A percentile compares a stretch with the other conserved stretches of the same genome.
Evolutionary conservation across 768 basidiomycete species (phyloP).

Genomic region (Termitomyces bulborhizus): DNA sequence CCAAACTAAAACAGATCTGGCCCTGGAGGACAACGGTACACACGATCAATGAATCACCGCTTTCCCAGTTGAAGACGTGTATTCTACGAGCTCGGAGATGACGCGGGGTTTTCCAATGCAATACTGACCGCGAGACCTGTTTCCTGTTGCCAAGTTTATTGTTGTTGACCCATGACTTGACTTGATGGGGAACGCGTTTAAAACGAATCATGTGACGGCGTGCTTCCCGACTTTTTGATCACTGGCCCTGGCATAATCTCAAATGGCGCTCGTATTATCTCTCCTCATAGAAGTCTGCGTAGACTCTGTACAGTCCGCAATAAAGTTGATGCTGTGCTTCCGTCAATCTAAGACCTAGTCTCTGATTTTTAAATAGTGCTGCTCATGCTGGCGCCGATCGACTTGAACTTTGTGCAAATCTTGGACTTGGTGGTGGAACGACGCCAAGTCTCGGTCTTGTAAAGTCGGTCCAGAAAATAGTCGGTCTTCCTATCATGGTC

Average conservation of each 20-base stretch:
- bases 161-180: too few relatives aligned
- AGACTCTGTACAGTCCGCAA: conserved; percentile 69
- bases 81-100: too few relatives aligned
- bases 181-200: too few relatives aligned
- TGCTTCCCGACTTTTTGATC: neutral
- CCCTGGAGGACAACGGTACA: too few relatives aligned
- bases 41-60: too few relatives aligned
- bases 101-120: too few relatives aligned
- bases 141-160: too few relatives aligned
- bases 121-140: too few relatives aligned
- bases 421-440: conserved; percentile 71
- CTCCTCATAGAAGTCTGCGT: conserved; percentile 61
- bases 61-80: too few relatives aligned
- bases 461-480: conserved; percentile 43
- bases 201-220: neutral
- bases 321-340: conserved; percentile 36
- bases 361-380: conserved; percentile 40
- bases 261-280: conserved; percentile 13
- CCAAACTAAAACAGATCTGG: too few relatives aligned
- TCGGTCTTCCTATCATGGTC: conserved; percentile 66
- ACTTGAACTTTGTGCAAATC: conserved; percentile 70
- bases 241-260: neutral
- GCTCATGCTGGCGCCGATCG: conserved; percentile 66
- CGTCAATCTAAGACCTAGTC: conserved; percentile 9
- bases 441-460: conserved; percentile 79